Base-by-base conservation (phyloP, 1,139 yeast species). In the Hemisphaericaspora xylofermentans region DNA sequence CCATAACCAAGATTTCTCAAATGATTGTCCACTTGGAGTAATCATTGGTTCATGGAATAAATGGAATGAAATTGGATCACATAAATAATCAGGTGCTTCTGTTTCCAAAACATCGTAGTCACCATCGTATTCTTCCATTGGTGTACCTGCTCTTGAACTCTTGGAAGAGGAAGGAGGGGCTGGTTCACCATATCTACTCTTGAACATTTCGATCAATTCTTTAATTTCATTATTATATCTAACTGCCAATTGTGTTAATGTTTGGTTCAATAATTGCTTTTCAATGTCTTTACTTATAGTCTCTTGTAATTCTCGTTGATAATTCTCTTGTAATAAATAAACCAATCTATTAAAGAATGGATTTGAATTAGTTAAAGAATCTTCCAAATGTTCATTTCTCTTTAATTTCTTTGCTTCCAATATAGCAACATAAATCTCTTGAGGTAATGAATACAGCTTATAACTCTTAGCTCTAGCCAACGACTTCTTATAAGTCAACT, bases 51-150 rank as follows among this genome's bases (percentile, higher is more conserved):
- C 70, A 30, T 49, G 50, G 49, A 73, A 72, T 25, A 74, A 44
- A 35, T 67, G 65, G 51, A 71, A 71, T 2, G 77, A 66, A 22
- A 74, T 69, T 4, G 80, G 80, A 45, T 74, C 78, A 12, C 70
- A 46, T n/a, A 72, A 51, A 39, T 57, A 61, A 22, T 70, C 77
- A 0, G 79, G 79, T 1, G 66, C 65, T 17, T 68, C 69, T n/a
- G 47, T 51, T n/a, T 40, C 36, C 8, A 22, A 26, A 8, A 18
- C 15, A 6, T 24, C 33, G 27, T 12, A 5, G 6, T 9, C 27
- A 6, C 27, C 13, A 9, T 9, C 30, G n/a, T 16, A 12, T 30
- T 30, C 21, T 12, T 17, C 17, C 14, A 38, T 36, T 7, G 47
- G 52, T 27, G 30, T 27, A 14, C 4, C 21, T 51, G 50, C 8